Percentiles rank a stretch among this genome's conserved stretches.
Conservation (phyloP, 148 eudicot genomes). For the Amaranthus palmeri region DNA sequence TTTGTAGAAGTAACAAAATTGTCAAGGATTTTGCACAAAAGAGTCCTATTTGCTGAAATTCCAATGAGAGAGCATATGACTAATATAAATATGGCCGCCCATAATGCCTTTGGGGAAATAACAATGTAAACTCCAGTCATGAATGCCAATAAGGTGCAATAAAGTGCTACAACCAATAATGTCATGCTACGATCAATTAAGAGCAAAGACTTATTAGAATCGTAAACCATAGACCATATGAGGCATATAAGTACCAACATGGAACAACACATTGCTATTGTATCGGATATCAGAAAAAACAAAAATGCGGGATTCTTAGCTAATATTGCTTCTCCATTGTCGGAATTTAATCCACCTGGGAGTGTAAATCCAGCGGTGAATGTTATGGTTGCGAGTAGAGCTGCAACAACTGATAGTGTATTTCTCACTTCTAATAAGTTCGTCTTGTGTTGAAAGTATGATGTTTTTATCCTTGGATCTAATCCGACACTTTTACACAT, state of each 20-base stretch:
- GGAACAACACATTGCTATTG: not conserved
- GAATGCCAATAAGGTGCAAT: not conserved
- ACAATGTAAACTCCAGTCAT: not conserved
- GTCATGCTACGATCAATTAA: not conserved
- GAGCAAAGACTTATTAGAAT: too few relatives aligned
- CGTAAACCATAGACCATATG: too few relatives aligned
- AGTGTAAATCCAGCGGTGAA: constrained; percentile 6
- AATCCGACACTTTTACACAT: not conserved
- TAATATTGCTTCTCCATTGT: constrained; percentile 10
- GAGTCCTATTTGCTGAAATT: not conserved
- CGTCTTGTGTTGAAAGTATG: not conserved
- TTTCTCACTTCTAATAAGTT: not conserved
- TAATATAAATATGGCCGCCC: not conserved
- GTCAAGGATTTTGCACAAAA: not conserved
- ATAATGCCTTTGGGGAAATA: not conserved
- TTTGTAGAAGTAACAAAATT: not conserved
- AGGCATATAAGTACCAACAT: too few relatives aligned
- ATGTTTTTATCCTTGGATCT: not conserved
- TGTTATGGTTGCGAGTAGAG: constrained; percentile 12
- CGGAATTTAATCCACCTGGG: constrained; percentile 7
- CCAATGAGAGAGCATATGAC: not conserved
- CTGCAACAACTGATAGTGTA: constrained; percentile 5
- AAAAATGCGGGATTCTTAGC: not conserved
- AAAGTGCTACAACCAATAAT: not conserved
- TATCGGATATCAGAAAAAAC: not conserved